Conservation (phyloP, 108 stramenopile genomes). For the Nitzschia putrida region DNA sequence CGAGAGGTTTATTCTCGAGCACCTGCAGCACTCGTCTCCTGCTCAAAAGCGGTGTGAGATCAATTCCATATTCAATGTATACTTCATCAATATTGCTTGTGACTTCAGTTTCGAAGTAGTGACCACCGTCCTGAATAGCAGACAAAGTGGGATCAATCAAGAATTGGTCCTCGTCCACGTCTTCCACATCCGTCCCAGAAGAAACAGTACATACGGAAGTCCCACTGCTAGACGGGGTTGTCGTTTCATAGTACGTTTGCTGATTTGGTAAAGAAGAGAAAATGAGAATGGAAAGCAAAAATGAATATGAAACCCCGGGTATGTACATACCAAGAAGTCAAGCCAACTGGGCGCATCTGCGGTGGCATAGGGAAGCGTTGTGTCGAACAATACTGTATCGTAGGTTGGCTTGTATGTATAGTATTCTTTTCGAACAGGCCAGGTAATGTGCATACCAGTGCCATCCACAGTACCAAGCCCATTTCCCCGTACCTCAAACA, state of each 20-base stretch:
- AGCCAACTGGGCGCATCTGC: constrained; percentile 5
- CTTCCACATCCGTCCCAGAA: neutral
- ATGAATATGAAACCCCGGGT: too few species aligned
- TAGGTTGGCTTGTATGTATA: neutral
- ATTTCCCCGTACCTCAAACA: constrained; percentile 23
- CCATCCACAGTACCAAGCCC: constrained; percentile 18
- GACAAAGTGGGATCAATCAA: constrained; percentile 8
- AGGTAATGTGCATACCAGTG: constrained; percentile 35
- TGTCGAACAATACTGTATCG: neutral
- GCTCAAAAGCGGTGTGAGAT: neutral
- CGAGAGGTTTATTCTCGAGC: neutral
- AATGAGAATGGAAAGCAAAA: neutral
- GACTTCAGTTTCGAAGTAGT: constrained; percentile 11
- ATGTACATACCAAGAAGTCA: constrained; percentile 2
- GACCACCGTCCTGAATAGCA: constrained; percentile 23
- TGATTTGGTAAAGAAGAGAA: neutral
- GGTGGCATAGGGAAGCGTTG: constrained; percentile 1
- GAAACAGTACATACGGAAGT: constrained; percentile 1
- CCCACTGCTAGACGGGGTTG: constrained; percentile 1
- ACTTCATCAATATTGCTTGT: constrained; percentile 20
- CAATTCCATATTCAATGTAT: constrained; percentile 29
- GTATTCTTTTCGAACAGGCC: constrained; percentile 6
- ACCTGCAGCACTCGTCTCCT: neutral
- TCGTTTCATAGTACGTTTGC: neutral
- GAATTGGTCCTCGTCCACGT: neutral